Percentiles rank a stretch among this genome's conserved stretches.
These are phyloP conservation scores for Polyporus arcularius DNA, from an alignment of 768 basidiomycete genomes.

Conservation along the genomic window DNA sequence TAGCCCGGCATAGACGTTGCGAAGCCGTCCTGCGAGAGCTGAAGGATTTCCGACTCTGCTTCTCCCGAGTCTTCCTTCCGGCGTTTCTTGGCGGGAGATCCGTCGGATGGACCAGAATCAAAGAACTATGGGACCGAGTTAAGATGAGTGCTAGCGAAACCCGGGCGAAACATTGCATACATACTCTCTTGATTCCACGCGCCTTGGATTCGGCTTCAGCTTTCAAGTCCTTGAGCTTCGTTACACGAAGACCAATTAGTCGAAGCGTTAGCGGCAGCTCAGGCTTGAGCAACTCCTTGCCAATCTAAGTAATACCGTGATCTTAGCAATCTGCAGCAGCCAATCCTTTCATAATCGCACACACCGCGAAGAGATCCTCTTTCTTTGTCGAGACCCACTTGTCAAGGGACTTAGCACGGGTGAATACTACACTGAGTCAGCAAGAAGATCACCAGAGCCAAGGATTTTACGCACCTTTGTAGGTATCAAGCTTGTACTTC, in stretches of 20 bases:
- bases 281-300: slow-evolving; percentile 76
- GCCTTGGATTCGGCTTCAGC: slow-evolving; percentile 37
- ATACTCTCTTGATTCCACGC: slow-evolving; percentile 73
- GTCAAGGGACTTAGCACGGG: slow-evolving; percentile 78
- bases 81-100: slow-evolving; percentile 25
- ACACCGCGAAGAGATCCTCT: slow-evolving; percentile 77
- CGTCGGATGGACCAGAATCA: slow-evolving; percentile 33
- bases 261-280: slow-evolving; percentile 81
- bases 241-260: slow-evolving; percentile 85
- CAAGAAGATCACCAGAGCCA: no score
- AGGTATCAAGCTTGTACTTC: slow-evolving; percentile 92
- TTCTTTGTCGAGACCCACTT: slow-evolving; percentile 74
- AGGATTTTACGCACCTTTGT: slow-evolving; percentile 54
- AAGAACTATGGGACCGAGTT: slow-evolving; percentile 52
- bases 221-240: slow-evolving; percentile 84
- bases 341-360: slow-evolving; percentile 22
- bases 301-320: slow-evolving; percentile 48
- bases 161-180: background rate
- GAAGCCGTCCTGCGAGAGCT: slow-evolving; percentile 25
- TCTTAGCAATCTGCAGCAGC: background rate
- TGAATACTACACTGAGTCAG: slow-evolving; percentile 53
- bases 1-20: slow-evolving; percentile 30
- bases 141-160: background rate
- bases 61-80: slow-evolving; percentile 1
- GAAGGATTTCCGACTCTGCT: slow-evolving; percentile 1